Evolutionary conservation across 768 basidiomycete species (phyloP), one percentile per base, ranked within the genome.

Genomic region (Termitomyces sp.): DNA sequence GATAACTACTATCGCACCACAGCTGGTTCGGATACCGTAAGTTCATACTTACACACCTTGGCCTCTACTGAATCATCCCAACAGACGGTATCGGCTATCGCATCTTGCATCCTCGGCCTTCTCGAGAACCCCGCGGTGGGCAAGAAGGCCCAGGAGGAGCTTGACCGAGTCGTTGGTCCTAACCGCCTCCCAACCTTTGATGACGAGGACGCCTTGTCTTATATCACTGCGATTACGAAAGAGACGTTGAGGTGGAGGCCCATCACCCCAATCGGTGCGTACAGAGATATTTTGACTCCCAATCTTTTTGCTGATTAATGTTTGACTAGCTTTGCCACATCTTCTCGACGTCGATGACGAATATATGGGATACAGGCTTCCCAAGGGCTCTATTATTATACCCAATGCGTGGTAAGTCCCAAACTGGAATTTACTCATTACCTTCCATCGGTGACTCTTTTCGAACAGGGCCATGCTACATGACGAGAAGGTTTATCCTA

Each of bases 381-480:
- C n/a, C n/a, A n/a, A n/a, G n/a, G n/a, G n/a, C n/a, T n/a, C n/a
- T n/a, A n/a, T n/a, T n/a, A 54, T 73, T 47, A 61, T 74, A 40
- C 40, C 67, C 2, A 74, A 74, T 50, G 58, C 63, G 39, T 75
- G 71, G 75, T 70, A 46, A 27, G 57, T 51, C 8, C 2, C 18
- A 3, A 30, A 13, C n/a, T 27, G 9, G 9, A 30, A 22, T 6
- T 40, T 13, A 1, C 1, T 18, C 4, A 51, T 1, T 20, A 20
- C 14, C 22, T 14, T 9, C 1, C 13, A 22, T 16, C 7, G 7
- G 12, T 51, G 2, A 5, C 7, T 33, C 1, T 37, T 18, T 3
- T 34, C 16, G 6, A 5, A 27, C 34, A 77, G 76, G 76, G 69
- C 69, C 6, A 72, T 78, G 32, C 58, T 69, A 5, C 69, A 67